Conservation (phyloP, 2,329 filamentous ascomycete species). For the Neopestalotiopsis rosae region DNA sequence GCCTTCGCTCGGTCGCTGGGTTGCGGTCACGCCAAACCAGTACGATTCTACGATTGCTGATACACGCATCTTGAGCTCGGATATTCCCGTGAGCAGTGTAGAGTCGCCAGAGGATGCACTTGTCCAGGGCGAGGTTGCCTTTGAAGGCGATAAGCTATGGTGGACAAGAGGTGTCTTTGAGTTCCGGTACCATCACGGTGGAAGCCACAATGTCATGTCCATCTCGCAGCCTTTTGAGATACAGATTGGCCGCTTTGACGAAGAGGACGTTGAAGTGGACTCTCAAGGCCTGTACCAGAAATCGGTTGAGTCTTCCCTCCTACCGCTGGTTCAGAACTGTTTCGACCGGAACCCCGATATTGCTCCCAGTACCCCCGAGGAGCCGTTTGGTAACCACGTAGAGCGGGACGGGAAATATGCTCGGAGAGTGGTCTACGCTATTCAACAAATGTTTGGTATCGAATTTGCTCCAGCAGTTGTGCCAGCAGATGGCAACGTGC, state of each 20-base stretch:
- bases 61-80: constrained; percentile 73
- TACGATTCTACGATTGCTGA: constrained; percentile 81
- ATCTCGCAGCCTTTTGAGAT: constrained; percentile 95
- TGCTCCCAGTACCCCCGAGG: constrained; percentile 78
- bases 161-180: constrained; percentile 98
- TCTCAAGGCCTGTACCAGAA: constrained; percentile 66
- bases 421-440: constrained; percentile 88
- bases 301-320: constrained; percentile 76
- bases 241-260: constrained; percentile 78
- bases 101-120: constrained; percentile 59
- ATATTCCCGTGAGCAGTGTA: constrained; percentile 63
- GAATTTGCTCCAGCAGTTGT: constrained; percentile 95
- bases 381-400: constrained; percentile 83
- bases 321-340: constrained; percentile 89
- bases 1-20: constrained; percentile 87
- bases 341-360: constrained; percentile 92
- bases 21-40: constrained; percentile 75
- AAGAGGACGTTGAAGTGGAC: constrained; percentile 70
- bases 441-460: constrained; percentile 95
- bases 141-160: constrained; percentile 92
- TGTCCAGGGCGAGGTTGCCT: constrained; percentile 81
- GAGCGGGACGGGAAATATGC: constrained; percentile 90
- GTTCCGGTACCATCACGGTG: constrained; percentile 94
- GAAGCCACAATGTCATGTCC: constrained; percentile 90
- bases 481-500: constrained; percentile 86